phyloP scores from a whole-genome alignment of 2,329 filamentous ascomycete genomes.

The Aspergillus unguis region DNA sequence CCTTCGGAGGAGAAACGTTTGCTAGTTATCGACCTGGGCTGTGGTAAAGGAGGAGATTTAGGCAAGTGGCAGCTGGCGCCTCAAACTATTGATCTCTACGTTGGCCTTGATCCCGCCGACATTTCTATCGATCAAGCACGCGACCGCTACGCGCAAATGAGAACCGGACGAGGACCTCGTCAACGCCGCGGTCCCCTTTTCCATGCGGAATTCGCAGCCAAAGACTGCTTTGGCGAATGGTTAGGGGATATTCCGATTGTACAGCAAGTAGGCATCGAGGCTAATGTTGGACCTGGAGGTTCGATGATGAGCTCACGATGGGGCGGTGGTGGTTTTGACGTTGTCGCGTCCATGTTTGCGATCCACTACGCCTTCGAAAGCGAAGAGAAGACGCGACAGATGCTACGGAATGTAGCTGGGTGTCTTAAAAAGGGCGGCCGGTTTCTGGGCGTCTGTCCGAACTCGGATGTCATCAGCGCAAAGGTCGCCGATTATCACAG shows the following conservation, averaged over 20 bases:
- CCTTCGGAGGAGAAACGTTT: conserved; percentile 54
- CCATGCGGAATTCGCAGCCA: conserved; percentile 81
- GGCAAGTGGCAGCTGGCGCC: conserved; percentile 95
- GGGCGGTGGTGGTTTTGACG: conserved; percentile 80
- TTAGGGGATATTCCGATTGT: conserved; percentile 80
- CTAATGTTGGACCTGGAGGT: conserved; percentile 58
- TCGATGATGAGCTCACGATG: conserved; percentile 60
- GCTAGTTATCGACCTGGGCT: conserved; percentile 87
- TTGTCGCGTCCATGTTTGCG: conserved; percentile 98
- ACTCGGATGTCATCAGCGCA: conserved; percentile 82
- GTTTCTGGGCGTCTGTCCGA: conserved; percentile 95
- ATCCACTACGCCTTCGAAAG: conserved; percentile 98
- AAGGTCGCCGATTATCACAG: conserved; percentile 76
- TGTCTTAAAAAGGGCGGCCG: conserved; percentile 89
- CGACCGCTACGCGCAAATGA: conserved; percentile 76
- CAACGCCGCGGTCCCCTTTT: conserved; percentile 62
- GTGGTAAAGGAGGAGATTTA: conserved; percentile 92
- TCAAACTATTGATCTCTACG: conserved; percentile 87
- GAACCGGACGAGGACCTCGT: conserved; percentile 51
- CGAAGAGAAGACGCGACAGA: conserved; percentile 82
- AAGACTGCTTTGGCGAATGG: conserved; percentile 87
- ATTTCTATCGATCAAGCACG: conserved; percentile 87
- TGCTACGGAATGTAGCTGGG: conserved; percentile 90
- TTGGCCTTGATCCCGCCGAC: conserved; percentile 89
- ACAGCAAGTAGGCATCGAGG: conserved; percentile 81